phyloP scores from a whole-genome alignment of 768 basidiomycete genomes.

The Cystofilobasidium capitatum region DNA sequence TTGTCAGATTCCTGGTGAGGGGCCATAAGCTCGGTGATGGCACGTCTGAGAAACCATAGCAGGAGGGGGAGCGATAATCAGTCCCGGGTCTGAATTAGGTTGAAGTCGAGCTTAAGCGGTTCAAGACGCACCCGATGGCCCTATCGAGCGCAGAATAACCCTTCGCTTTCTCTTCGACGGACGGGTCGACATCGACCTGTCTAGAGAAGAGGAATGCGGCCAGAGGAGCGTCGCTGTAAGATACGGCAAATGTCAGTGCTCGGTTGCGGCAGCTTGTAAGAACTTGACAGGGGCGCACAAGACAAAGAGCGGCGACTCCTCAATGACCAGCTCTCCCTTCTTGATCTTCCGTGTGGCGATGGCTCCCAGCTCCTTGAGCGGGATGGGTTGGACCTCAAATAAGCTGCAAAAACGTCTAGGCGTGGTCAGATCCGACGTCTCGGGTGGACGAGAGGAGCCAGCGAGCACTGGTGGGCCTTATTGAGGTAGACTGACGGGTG shows the following conservation, averaged over 20 bases:
- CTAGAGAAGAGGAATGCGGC: conserved; percentile 23
- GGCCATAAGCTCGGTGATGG: conserved; percentile 15
- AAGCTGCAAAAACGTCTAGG: no score
- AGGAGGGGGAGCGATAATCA: background rate
- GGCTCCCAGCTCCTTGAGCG: conserved; percentile 23
- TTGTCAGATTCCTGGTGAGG: conserved; percentile 17
- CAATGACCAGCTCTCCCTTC: conserved; percentile 24
- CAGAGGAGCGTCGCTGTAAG: conserved; percentile 16
- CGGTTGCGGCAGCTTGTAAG: background rate
- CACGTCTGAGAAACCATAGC: background rate
- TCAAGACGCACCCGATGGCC: conserved; percentile 17
- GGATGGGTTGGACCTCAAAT: conserved; percentile 15
- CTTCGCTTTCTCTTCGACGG: conserved; percentile 8
- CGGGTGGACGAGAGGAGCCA: no score
- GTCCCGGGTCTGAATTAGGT: background rate
- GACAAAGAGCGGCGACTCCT: conserved; percentile 22
- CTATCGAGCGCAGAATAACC: conserved; percentile 16
- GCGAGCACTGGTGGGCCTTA: no score
- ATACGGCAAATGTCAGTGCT: background rate
- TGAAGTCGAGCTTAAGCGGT: background rate
- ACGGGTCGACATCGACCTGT: conserved; percentile 16
- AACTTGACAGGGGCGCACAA: conserved; percentile 9
- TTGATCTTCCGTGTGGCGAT: conserved; percentile 4
- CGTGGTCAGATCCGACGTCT: no score
- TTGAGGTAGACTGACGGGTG: no score